phyloP scores from a whole-genome alignment of 2,329 filamentous ascomycete genomes.

The Fusarium vanettenii region DNA sequence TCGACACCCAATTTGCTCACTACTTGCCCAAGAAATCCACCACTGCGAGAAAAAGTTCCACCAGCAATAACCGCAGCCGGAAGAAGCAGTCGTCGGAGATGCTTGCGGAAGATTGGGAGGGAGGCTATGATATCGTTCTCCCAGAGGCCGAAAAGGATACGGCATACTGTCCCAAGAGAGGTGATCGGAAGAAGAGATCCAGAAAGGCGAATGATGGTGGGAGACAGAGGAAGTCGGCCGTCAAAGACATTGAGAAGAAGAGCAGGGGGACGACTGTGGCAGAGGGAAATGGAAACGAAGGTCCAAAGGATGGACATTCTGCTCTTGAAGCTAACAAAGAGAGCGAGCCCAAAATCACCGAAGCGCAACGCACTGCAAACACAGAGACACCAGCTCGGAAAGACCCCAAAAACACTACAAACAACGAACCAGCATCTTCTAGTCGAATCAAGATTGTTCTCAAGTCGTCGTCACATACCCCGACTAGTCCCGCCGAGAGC shows the following conservation, averaged over 20 bases:
- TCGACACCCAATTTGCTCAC: constrained; percentile 4
- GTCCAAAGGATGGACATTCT: neutral
- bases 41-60: neutral
- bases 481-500: neutral
- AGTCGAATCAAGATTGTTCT: constrained; percentile 13
- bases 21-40: constrained; percentile 1
- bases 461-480: neutral
- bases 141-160: constrained; percentile 32
- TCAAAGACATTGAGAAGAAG: neutral
- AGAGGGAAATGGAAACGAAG: neutral
- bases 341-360: neutral
- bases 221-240: constrained; percentile 8
- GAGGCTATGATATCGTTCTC: neutral
- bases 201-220: neutral
- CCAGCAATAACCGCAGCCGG: neutral
- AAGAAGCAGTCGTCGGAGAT: neutral
- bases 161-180: constrained; percentile 23
- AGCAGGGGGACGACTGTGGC: neutral
- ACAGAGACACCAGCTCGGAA: neutral
- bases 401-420: neutral
- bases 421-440: neutral
- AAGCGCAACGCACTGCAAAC: neutral
- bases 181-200: constrained; percentile 4
- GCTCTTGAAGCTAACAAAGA: neutral
- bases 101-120: neutral